Evolutionary conservation across 129 eudicot genomes (phyloP).

Genomic region (Ambrosia artemisiifolia): DNA sequence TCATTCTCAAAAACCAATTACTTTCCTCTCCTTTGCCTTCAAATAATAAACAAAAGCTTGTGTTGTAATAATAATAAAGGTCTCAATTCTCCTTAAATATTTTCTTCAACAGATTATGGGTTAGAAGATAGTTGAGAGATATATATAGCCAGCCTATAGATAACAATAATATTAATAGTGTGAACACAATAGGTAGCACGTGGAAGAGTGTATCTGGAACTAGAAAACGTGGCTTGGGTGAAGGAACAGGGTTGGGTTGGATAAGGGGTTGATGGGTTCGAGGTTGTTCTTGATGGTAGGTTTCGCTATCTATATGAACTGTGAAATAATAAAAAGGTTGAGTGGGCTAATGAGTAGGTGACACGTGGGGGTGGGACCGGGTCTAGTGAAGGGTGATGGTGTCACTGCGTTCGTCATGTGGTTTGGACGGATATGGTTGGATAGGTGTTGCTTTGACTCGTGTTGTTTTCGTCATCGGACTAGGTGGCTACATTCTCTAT

Average conservation of each 20-base stretch:
- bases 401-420: conserved; percentile 50
- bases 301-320: conserved; percentile 14
- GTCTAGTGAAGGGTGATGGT: conserved; percentile 22
- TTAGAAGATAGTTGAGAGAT: background rate
- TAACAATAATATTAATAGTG: too few species aligned
- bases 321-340: background rate
- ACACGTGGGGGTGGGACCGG: conserved; percentile 23
- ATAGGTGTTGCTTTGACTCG: conserved; percentile 30
- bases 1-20: conserved; percentile 28
- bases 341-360: conserved; percentile 20
- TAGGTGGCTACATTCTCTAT: conserved; percentile 11
- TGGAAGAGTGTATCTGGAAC: conserved; percentile 35
- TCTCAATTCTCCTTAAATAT: background rate
- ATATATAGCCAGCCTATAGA: background rate
- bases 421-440: conserved; percentile 22
- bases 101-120: background rate
- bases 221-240: conserved; percentile 30
- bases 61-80: too few species aligned
- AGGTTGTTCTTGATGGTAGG: background rate
- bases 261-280: conserved; percentile 25
- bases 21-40: background rate
- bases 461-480: conserved; percentile 23
- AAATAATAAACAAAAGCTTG: background rate
- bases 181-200: conserved; percentile 10
- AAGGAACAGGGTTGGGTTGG: conserved; percentile 34